These are phyloP conservation scores for Pigoraptor vietnamica DNA, from an alignment of 78 protist species.

Conservation along the genomic window DNA sequence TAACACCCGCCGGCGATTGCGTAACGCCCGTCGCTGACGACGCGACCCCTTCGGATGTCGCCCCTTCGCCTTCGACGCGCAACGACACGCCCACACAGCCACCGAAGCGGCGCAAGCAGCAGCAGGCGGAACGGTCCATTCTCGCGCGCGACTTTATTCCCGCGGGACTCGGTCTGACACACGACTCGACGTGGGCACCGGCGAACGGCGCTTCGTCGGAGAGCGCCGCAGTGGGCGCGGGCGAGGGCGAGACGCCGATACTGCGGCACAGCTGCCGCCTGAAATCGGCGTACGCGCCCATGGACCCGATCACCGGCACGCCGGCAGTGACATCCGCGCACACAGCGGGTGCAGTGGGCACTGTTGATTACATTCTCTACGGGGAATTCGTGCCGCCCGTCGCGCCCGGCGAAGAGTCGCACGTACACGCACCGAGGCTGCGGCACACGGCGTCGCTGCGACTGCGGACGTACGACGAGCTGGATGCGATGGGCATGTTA, in stretches of 20 bases:
- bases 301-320: neutral
- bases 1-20: neutral
- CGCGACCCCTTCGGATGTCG: too few species aligned
- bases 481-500: neutral
- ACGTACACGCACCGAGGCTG: neutral
- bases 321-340: neutral
- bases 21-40: too few species aligned
- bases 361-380: neutral
- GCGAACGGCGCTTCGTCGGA: too few species aligned
- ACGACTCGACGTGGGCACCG: neutral
- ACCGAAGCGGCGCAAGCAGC: neutral
- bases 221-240: too few species aligned
- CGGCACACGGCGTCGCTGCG: neutral
- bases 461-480: neutral
- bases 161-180: neutral
- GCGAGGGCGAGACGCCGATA: too few species aligned
- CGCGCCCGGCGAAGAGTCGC: neutral
- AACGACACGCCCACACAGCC: neutral
- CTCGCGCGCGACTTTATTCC: neutral
- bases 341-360: neutral
- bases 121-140: neutral
- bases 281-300: neutral
- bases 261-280: too few species aligned
- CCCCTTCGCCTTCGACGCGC: too few species aligned
- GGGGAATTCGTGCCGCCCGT: neutral